Evolutionary conservation across 2,329 filamentous ascomycete genomes (phyloP).

Genomic region (Fusarium tanahbumbuense): DNA sequence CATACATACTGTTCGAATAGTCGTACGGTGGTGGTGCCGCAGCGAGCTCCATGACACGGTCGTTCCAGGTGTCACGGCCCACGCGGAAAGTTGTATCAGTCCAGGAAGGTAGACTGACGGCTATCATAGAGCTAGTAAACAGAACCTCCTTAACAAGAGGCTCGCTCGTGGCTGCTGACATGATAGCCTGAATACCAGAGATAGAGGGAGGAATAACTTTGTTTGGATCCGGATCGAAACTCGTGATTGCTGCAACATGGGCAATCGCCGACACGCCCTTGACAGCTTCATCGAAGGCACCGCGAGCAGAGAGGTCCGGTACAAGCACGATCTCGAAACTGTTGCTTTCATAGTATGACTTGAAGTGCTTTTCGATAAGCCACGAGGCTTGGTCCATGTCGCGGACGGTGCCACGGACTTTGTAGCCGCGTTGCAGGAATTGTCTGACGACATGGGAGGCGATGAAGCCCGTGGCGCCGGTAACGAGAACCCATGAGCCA

Average conservation of each 20-base stretch:
- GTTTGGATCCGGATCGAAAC: constrained; percentile 29
- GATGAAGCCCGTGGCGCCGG: constrained; percentile 32
- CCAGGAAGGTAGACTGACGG: too few relatives aligned
- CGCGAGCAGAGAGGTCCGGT: constrained; percentile 23
- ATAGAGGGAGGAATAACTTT: constrained; percentile 25
- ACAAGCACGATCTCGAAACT: constrained; percentile 25
- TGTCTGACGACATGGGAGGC: constrained; percentile 32
- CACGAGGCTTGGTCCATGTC: constrained; percentile 21
- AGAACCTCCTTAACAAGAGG: constrained; percentile 26
- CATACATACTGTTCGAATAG: too few relatives aligned
- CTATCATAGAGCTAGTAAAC: constrained; percentile 17
- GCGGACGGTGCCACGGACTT: constrained; percentile 34
- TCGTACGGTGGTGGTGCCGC: too few relatives aligned
- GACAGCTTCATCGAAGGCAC: constrained; percentile 30
- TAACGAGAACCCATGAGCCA: constrained; percentile 35
- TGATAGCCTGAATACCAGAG: constrained; percentile 22
- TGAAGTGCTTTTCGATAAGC: constrained; percentile 19
- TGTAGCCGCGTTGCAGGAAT: constrained; percentile 30
- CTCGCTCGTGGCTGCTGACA: constrained; percentile 25
- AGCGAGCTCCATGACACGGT: too few relatives aligned
- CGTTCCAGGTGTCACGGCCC: too few relatives aligned
- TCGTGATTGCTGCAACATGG: constrained; percentile 31
- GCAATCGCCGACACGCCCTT: constrained; percentile 28
- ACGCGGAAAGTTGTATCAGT: too few relatives aligned
- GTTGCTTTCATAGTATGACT: constrained; percentile 1